phyloP scores from a whole-genome alignment of 2,329 filamentous ascomycete species.

The Trichoderma semiorbis region DNA sequence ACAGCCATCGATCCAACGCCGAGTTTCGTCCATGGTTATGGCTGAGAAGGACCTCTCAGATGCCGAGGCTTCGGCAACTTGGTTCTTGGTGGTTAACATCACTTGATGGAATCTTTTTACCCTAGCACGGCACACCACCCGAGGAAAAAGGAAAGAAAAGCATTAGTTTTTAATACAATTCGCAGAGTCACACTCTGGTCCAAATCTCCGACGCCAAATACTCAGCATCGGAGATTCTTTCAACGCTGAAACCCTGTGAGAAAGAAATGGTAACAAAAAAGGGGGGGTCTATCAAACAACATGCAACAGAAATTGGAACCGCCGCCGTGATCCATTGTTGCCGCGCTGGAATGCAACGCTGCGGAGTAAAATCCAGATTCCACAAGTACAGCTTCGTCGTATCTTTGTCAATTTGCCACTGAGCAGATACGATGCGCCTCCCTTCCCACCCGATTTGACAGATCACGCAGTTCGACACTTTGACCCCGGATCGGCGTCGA shows the following conservation, averaged over 20 bases:
- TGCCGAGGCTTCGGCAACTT: neutral
- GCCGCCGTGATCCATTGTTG: neutral
- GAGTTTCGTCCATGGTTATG: neutral
- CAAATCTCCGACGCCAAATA: neutral
- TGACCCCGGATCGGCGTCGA: conserved; percentile 12
- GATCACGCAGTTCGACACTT: neutral
- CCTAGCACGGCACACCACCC: neutral
- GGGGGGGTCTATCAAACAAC: neutral
- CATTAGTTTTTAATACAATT: neutral
- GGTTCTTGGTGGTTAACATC: neutral
- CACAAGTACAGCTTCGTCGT: neutral
- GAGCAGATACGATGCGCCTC: neutral
- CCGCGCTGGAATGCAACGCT: neutral
- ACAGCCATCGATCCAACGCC: neutral
- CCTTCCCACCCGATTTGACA: neutral
- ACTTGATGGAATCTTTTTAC: neutral
- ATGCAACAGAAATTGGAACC: neutral
- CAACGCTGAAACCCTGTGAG: neutral
- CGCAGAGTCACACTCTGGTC: neutral
- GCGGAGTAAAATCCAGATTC: neutral
- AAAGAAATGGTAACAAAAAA: neutral
- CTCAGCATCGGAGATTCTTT: neutral
- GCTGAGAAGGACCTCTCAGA: neutral
- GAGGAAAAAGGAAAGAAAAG: neutral
- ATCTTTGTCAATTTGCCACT: neutral